Percentiles rank a stretch among this genome's conserved stretches.
phyloP scores from a whole-genome alignment of 345 rosid genomes.

The Noccaea caerulescens region DNA sequence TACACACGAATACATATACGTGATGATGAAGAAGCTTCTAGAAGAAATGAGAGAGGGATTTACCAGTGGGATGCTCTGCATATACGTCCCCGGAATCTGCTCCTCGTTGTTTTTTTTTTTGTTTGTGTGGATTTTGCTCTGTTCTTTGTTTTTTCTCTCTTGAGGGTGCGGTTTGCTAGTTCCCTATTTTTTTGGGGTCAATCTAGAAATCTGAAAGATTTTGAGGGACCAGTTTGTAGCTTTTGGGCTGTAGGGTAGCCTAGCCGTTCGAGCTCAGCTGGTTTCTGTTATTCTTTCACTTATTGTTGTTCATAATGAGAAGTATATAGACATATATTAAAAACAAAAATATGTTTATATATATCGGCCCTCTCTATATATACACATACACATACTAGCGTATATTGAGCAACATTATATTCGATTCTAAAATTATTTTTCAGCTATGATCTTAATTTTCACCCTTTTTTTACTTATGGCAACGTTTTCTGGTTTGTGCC shows the following conservation, averaged over 20 bases:
- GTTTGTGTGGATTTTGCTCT: not conserved
- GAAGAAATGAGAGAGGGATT: conserved; percentile 45
- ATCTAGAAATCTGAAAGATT: conserved; percentile 47
- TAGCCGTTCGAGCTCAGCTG: conserved; percentile 74
- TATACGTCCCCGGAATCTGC: conserved; percentile 73
- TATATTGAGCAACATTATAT: conserved; percentile 5
- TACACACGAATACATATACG: conserved; percentile 20
- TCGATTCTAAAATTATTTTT: conserved; percentile 3
- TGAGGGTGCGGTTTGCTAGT: conserved; percentile 23
- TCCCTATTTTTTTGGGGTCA: conserved; percentile 42
- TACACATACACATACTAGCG: not conserved
- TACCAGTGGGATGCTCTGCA: conserved; percentile 74
- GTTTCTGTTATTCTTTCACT: conserved; percentile 57
- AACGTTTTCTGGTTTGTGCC: conserved; percentile 28
- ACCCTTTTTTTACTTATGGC: not conserved
- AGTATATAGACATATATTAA: conserved; percentile 37
- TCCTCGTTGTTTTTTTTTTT: conserved; percentile 43
- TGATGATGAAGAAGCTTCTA: conserved; percentile 27
- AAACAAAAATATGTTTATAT: not conserved
- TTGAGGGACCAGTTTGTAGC: conserved; percentile 67
- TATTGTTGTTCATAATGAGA: conserved; percentile 37
- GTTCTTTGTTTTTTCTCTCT: conserved; percentile 5
- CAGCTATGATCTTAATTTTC: not conserved
- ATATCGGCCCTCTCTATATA: not conserved
- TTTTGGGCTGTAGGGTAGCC: conserved; percentile 54